These are phyloP conservation scores for Daldinia grandis DNA, from an alignment of 495 filamentous ascomycete species.

Conservation along the genomic window DNA sequence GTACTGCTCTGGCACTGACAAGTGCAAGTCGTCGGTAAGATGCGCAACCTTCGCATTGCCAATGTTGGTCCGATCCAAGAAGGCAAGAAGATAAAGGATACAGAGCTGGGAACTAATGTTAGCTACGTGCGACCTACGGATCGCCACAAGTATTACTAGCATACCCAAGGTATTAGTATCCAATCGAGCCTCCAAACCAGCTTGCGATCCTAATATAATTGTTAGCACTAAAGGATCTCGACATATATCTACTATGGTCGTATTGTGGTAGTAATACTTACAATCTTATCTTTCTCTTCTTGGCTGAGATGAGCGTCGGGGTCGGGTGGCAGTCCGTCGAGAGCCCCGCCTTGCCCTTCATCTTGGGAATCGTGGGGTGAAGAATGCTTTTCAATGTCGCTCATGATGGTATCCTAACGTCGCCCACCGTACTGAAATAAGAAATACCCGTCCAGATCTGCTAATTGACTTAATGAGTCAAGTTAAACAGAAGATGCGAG, in stretches of 20 bases:
- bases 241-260: background rate
- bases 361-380: slow-evolving; percentile 45
- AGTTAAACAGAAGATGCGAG: background rate
- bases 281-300: slow-evolving; percentile 72
- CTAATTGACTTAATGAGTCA: background rate
- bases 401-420: slow-evolving; percentile 34
- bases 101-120: slow-evolving; percentile 61
- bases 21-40: slow-evolving; percentile 66
- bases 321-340: slow-evolving; percentile 52
- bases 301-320: slow-evolving; percentile 74
- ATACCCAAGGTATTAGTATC: slow-evolving; percentile 76
- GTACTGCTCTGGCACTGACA: slow-evolving; percentile 62
- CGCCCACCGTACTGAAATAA: background rate
- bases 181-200: slow-evolving; percentile 76
- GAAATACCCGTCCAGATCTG: background rate
- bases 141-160: slow-evolving; percentile 13
- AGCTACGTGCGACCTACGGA: background rate
- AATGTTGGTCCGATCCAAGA: slow-evolving; percentile 84
- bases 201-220: slow-evolving; percentile 64
- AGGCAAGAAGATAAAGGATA: slow-evolving; percentile 84
- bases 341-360: slow-evolving; percentile 39
- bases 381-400: slow-evolving; percentile 45
- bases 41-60: slow-evolving; percentile 90
- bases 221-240: slow-evolving; percentile 15
- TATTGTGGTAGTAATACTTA: slow-evolving; percentile 49